phyloP scores from a whole-genome alignment of 805 yeast genomes.

The Brettanomyces nanus region DNA sequence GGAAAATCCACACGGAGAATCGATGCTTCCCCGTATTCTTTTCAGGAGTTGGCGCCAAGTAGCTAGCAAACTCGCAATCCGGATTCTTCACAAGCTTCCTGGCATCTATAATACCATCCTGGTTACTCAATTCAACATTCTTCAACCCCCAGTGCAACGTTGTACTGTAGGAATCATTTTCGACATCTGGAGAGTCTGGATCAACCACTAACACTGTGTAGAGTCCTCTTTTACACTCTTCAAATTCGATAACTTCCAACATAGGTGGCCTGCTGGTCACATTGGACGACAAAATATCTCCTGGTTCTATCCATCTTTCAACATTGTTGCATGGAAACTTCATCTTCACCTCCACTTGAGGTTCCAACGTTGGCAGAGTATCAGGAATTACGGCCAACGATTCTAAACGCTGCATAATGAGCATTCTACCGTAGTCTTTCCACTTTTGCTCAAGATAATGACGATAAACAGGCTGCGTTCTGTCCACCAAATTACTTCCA shows the following conservation, averaged over 20 bases:
- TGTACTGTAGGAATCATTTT: slow-evolving; percentile 59
- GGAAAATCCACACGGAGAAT: slow-evolving; percentile 82
- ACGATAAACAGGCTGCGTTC: slow-evolving; percentile 74
- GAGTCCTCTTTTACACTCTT: slow-evolving; percentile 36
- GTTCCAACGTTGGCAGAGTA: slow-evolving; percentile 82
- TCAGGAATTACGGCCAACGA: slow-evolving; percentile 83
- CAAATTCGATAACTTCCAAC: slow-evolving; percentile 68
- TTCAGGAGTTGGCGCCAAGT: slow-evolving; percentile 82
- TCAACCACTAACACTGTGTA: slow-evolving; percentile 80
- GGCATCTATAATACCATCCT: slow-evolving; percentile 48
- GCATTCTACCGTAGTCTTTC: slow-evolving; percentile 63
- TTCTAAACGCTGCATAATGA: slow-evolving; percentile 88
- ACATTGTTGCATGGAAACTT: slow-evolving; percentile 62
- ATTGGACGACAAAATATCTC: slow-evolving; percentile 61
- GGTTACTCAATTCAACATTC: slow-evolving; percentile 53
- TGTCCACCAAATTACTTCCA: slow-evolving; percentile 46
- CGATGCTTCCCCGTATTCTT: slow-evolving; percentile 80
- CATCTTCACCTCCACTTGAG: slow-evolving; percentile 65
- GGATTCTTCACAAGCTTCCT: slow-evolving; percentile 27
- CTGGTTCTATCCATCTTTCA: slow-evolving; percentile 72
- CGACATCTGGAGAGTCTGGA: slow-evolving; percentile 83
- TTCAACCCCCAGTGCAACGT: slow-evolving; percentile 70
- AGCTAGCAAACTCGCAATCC: slow-evolving; percentile 44
- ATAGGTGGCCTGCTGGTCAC: slow-evolving; percentile 74
- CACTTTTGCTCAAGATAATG: slow-evolving; percentile 59